Evolutionary conservation across 164 flowering plant species (phyloP), one percentile per base, ranked within the genome.

Genomic region (Aristolochia contorta): DNA sequence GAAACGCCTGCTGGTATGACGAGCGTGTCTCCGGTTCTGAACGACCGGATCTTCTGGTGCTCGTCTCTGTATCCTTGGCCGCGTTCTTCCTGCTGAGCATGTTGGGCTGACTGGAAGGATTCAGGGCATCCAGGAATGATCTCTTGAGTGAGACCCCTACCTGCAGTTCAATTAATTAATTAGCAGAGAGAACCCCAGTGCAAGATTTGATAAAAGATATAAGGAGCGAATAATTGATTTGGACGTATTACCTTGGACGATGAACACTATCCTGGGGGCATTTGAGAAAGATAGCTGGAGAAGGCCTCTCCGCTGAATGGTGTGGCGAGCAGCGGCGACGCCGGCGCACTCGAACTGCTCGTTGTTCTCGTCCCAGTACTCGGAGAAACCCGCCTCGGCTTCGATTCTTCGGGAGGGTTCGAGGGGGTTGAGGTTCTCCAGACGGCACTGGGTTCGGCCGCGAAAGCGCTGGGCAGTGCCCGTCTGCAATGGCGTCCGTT

Each of bases 1-100:
- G 78, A 70, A 4, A 67, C 79, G 51, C 95, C 91, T 2, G 84
- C 68, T 0, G 91, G 89, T 43, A 82, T 22, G 16, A 79, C 81
- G 2, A 87, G 12, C 49, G 81, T 51, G 57, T 87, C 89, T 5
- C 93, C 93, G 27, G 72, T 37, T 14, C 61, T 18, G 16, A 67
- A 23, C 2, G 51, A 22, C 12, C 75, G 76, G 14, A 84, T 65
- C 75, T 82, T 85, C 73, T 84, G 94, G 79, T 87, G 86, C 49
- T 56, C 67, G 51, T 84, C 93, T 27, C 67, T 19, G 22, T 16
- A 37, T 8, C 58, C 60, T 51, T 27, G 30, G 9, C 50, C 50
- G 14, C 20, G 47, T 47, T 58, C 46, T 25, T 37, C 41, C 10
- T 22, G 32, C 18, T 20, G 41, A 13, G 21, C 22, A 18, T 8